Base-by-base conservation (phyloP, 2,329 filamentous ascomycete species). In the Pyrenophora graminea region DNA sequence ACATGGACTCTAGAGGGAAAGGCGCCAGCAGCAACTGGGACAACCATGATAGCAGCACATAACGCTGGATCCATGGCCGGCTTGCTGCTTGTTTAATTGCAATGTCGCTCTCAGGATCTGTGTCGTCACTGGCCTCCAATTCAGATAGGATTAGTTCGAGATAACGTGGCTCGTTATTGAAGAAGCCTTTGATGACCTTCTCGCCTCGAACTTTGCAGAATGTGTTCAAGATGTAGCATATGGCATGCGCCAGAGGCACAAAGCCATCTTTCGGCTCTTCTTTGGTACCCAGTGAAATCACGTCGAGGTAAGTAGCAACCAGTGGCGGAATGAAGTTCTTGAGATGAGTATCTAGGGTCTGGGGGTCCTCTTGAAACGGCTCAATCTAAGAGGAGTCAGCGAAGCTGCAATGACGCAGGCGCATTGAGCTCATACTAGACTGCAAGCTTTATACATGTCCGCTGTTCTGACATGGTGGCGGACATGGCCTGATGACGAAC, bases 161-260 rank as follows among this genome's bases (percentile, higher is more conserved):
- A 66, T 92, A 88, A 65, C 83, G 87, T 1, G 91, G 88, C 71
- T 97, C 94, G 58, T 94, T 96, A 69, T 89, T 93, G 59, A 99
- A 79, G 68, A 97, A 97, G 36, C 90, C 85, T 45, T 91, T 86
- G 62, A 99, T 87, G 44, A 99, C 88, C 73, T 97, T 97, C 69
- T 94, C 87, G 19, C 94, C 93, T 45, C 94, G 85, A 43, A 97
- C 88, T 75, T 99, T 99, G 80, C 91, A 97, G 54, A 99, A 88
- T 0, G 87, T 88, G 70, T 97, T 97, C 31, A 99, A 74, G 2
- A 97, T 79, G 55, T 82, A 84, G 70, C 88, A 90, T 48, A 96
- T 85, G 4, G 90, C 91, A 54, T 70, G 63, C 12, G 63, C 67
- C 34, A 65, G 61, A 30, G 66, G 74, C 45, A 64, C 45, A 37